A percentile compares a stretch with the other conserved stretches of the same genome.
Conservation (phyloP, 768 basidiomycete genomes). For the Mrakia blollopis region DNA sequence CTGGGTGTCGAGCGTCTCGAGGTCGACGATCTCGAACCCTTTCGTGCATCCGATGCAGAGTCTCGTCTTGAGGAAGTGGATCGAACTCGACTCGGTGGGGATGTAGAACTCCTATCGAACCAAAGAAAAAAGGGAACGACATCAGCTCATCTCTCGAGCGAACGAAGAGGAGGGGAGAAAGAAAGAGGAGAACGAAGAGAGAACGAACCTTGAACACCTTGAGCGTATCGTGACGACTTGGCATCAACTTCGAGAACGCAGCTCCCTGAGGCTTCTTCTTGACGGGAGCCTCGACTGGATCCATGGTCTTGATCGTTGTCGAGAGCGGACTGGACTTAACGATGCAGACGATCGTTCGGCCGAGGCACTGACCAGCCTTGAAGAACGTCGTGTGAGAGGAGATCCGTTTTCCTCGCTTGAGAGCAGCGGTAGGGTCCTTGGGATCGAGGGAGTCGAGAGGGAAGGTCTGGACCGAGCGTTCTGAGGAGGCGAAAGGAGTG, state of each 20-base stretch:
- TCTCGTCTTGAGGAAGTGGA: slow-evolving; percentile 95
- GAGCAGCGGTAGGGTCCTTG: slow-evolving; percentile 78
- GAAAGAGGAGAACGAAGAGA: no score
- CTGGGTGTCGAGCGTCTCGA: slow-evolving; percentile 95
- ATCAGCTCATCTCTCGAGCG: slow-evolving; percentile 36
- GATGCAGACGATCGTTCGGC: slow-evolving; percentile 86
- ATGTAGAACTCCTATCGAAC: slow-evolving; percentile 87
- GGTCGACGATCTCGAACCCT: slow-evolving; percentile 97
- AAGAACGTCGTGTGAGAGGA: slow-evolving; percentile 96
- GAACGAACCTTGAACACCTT: slow-evolving; percentile 72
- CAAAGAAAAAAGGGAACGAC: neutral
- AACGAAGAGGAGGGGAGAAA: no score
- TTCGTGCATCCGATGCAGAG: slow-evolving; percentile 95
- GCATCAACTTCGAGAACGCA: slow-evolving; percentile 80
- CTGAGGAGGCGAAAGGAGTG: slow-evolving; percentile 47
- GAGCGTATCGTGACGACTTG: slow-evolving; percentile 80
- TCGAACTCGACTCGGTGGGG: slow-evolving; percentile 90
- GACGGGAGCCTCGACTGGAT: slow-evolving; percentile 80
- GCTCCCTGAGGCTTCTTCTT: slow-evolving; percentile 49
- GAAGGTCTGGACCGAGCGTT: slow-evolving; percentile 93
- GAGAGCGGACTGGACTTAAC: slow-evolving; percentile 93
- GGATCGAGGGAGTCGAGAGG: slow-evolving; percentile 87
- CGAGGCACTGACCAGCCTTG: slow-evolving; percentile 90
- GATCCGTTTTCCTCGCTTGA: slow-evolving; percentile 91
- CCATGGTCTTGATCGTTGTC: slow-evolving; percentile 94